A percentile compares a stretch with the other conserved stretches of the same genome.
Conservation (phyloP, 805 yeast genomes). For the Zygosaccharomyces kombuchaensis region DNA sequence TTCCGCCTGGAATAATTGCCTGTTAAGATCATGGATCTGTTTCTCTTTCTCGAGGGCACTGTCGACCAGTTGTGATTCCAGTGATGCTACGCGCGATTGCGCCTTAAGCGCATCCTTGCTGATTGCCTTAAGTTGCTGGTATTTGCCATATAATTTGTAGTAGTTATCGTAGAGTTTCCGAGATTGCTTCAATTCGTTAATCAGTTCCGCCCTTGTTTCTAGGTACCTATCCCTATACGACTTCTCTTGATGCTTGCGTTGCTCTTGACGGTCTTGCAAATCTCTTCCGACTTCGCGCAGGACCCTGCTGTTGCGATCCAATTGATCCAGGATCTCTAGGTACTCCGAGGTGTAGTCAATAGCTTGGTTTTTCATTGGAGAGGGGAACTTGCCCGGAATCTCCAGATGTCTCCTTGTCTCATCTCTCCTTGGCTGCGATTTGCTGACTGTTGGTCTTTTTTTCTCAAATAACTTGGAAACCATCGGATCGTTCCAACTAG, state of each 20-base stretch:
- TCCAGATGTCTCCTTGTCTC: not conserved
- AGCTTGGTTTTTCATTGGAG: slow-evolving; percentile 17
- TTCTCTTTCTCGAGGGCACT: slow-evolving; percentile 25
- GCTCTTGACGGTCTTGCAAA: slow-evolving; percentile 10
- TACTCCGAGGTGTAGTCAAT: slow-evolving; percentile 21
- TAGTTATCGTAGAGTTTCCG: slow-evolving; percentile 36
- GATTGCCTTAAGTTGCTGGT: slow-evolving; percentile 26
- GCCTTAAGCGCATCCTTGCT: slow-evolving; percentile 10
- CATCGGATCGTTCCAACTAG: slow-evolving; percentile 23
- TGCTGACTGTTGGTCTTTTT: not conserved
- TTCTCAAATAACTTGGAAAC: slow-evolving; percentile 23
- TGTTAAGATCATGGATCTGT: slow-evolving; percentile 30
- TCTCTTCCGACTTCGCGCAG: slow-evolving; percentile 19
- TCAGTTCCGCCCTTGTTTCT: slow-evolving; percentile 30
- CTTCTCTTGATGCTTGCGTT: slow-evolving; percentile 10
- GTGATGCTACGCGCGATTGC: slow-evolving; percentile 17
- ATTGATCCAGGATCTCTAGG: slow-evolving; percentile 21
- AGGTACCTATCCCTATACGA: slow-evolving; percentile 24
- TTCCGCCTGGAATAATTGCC: slow-evolving; percentile 24
- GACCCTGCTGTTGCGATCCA: slow-evolving; percentile 27
- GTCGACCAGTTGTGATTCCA: slow-evolving; percentile 28
- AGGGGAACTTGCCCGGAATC: slow-evolving; percentile 34
- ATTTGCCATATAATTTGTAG: slow-evolving; percentile 31
- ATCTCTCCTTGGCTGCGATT: not conserved
- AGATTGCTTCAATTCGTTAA: slow-evolving; percentile 33